Evolutionary conservation across 345 rosid genomes (phyloP), one percentile per base, ranked within the genome.

Genomic region (Mangifera indica): DNA sequence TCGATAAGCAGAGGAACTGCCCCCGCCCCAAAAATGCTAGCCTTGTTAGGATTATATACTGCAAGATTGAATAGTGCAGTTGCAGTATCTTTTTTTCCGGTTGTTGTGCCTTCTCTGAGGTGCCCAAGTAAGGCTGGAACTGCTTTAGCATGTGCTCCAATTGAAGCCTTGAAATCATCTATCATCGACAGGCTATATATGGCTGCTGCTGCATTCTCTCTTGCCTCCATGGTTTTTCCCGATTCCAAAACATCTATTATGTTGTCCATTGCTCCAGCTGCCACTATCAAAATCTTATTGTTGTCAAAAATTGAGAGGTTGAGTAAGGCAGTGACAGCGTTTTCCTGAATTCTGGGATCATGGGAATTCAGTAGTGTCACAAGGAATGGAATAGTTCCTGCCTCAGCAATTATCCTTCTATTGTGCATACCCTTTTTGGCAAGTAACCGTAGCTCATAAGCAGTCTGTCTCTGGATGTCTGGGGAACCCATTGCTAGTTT

Each of bases 131-230:
- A 72, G 58, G 88, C 90, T 2, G 78, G 76, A 48, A 87, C 82
- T 18, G 86, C 92, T 69, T 77, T 62, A 0, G 89, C 84, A 61
- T 66, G 80, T 3, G 77, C 79, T 24, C 92, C 91, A 1, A 87
- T 87, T 1, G 79, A 67, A 49, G 80, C 86, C 74, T 86, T 89
- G 81, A 77, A 76, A 25, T 84, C 83, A 21, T 83, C 83, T 6
- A 89, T 77, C 71, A 89, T 81, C 8, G 95, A 82, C 68, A 89
- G 76, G 80, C 95, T 89, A 58, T 75, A 86, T 66, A 89, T 83
- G n/a, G 89, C 63, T 21, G 91, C 92, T 6, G 95, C 89, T 37
- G 95, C 92, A 69, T 87, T 87, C 70, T 86, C 95, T 66, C 87
- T 86, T 10, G 89, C 84, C 79, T 86, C 91, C 89, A 82, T 82